Conservation (phyloP, 306 rosid species). For the Malus domestica region DNA sequence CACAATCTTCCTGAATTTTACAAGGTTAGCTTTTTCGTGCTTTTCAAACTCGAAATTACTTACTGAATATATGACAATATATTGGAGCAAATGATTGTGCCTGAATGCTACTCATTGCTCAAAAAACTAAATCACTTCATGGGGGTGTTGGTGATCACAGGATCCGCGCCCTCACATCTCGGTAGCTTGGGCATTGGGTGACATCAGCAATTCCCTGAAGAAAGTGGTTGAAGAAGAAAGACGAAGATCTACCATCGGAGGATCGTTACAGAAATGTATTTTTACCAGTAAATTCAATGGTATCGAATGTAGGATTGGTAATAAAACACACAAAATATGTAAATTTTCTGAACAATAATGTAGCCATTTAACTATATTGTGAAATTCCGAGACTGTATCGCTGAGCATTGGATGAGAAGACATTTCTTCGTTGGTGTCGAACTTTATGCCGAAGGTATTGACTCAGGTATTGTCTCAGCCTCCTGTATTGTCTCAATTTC, state of each 20-base stretch:
- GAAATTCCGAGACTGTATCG: background rate
- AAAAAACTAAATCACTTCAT: background rate
- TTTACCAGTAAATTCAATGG: conserved; percentile 63
- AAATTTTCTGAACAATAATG: conserved; percentile 32
- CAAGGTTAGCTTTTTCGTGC: conserved; percentile 37
- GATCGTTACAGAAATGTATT: conserved; percentile 31
- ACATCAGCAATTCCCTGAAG: conserved; percentile 45
- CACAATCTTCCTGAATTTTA: conserved; percentile 92
- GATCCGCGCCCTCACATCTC: conserved; percentile 90
- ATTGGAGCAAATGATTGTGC: background rate
- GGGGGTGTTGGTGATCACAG: conserved; percentile 26
- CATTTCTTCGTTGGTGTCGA: background rate
- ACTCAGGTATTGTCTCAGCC: background rate
- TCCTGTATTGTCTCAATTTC: background rate
- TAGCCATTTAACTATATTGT: background rate
- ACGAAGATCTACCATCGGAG: conserved; percentile 24
- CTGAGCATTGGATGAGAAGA: no score
- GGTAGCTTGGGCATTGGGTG: conserved; percentile 72
- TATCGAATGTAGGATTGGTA: conserved; percentile 66
- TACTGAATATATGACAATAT: background rate
- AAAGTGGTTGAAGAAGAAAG: conserved; percentile 40
- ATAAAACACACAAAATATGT: conserved; percentile 48
- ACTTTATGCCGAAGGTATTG: background rate
- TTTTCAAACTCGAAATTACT: background rate
- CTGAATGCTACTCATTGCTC: background rate